A percentile compares a stretch with the other conserved stretches of the same genome.
Evolutionary conservation across 2,329 filamentous ascomycete genomes (phyloP).

Genomic region (Monilinia polystroma): DNA sequence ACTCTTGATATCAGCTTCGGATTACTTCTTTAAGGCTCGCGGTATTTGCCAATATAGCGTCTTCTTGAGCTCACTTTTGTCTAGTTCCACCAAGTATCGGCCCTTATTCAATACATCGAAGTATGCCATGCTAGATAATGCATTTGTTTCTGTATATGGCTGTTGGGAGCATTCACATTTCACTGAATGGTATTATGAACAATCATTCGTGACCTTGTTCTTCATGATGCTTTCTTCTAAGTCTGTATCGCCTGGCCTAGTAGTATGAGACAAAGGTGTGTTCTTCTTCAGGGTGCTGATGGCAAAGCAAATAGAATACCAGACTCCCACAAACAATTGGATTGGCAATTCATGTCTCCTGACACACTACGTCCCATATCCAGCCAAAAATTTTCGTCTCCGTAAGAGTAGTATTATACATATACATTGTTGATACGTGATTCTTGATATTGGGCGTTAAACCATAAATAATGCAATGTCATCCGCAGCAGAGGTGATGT

Average conservation of each 20-base stretch:
- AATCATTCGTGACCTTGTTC: background rate
- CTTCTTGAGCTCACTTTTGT: background rate
- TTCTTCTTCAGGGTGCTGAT: background rate
- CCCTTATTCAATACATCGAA: constrained; percentile 7
- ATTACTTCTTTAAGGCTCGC: constrained; percentile 7
- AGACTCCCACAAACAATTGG: background rate
- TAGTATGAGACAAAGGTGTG: background rate
- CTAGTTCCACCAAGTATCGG: constrained; percentile 9
- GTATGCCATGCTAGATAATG: constrained; percentile 13
- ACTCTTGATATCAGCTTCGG: background rate
- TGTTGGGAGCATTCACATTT: background rate
- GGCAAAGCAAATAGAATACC: background rate
- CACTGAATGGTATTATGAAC: background rate
- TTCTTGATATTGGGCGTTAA: background rate
- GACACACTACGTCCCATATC: background rate
- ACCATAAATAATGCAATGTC: background rate
- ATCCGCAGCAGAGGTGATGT: background rate
- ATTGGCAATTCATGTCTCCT: background rate
- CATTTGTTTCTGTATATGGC: constrained; percentile 4
- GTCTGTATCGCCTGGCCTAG: background rate
- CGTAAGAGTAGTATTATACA: background rate
- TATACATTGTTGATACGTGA: background rate
- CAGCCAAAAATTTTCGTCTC: background rate
- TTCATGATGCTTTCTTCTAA: background rate
- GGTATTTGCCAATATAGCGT: constrained; percentile 2